A percentile compares a stretch with the other conserved stretches of the same genome.
Evolutionary conservation across 2,329 filamentous ascomycete species (phyloP).

Genomic region (Tolypocladium ophioglossoides): DNA sequence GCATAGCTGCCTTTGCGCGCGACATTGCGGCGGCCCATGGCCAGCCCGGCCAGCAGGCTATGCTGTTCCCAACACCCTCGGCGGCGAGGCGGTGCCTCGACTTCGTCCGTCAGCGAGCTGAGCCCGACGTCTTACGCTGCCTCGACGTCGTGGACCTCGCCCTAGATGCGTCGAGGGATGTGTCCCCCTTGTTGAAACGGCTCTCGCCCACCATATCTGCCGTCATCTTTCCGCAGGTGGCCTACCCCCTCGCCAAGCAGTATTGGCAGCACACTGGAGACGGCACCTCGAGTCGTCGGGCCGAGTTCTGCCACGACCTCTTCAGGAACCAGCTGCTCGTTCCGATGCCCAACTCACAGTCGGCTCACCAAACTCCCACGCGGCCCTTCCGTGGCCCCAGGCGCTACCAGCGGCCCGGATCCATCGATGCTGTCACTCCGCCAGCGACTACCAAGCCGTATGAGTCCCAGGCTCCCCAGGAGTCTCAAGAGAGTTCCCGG

Average conservation of each 20-base stretch:
- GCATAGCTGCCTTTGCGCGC: conserved; percentile 61
- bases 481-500: conserved; percentile 55
- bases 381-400: conserved; percentile 59
- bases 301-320: conserved; percentile 75
- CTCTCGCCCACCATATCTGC: conserved; percentile 53
- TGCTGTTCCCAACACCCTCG: conserved; percentile 68
- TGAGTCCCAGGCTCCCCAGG: conserved; percentile 15
- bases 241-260: conserved; percentile 69
- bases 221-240: conserved; percentile 58
- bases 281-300: conserved; percentile 80
- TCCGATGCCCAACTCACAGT: conserved; percentile 14
- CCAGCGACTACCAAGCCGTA: conserved; percentile 9
- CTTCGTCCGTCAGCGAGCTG: conserved; percentile 56
- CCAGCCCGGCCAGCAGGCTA: conserved; percentile 52
- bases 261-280: conserved; percentile 98
- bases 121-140: conserved; percentile 35
- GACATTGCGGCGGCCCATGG: conserved; percentile 58
- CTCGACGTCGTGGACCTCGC: conserved; percentile 52
- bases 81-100: conserved; percentile 63
- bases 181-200: conserved; percentile 39
- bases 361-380: conserved; percentile 14
- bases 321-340: conserved; percentile 56
- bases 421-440: conserved; percentile 22
- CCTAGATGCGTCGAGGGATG: conserved; percentile 43
- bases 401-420: conserved; percentile 59